These are phyloP conservation scores for Hypoxylon sp. DNA, from an alignment of 2,329 filamentous ascomycete species.

Conservation along the genomic window DNA sequence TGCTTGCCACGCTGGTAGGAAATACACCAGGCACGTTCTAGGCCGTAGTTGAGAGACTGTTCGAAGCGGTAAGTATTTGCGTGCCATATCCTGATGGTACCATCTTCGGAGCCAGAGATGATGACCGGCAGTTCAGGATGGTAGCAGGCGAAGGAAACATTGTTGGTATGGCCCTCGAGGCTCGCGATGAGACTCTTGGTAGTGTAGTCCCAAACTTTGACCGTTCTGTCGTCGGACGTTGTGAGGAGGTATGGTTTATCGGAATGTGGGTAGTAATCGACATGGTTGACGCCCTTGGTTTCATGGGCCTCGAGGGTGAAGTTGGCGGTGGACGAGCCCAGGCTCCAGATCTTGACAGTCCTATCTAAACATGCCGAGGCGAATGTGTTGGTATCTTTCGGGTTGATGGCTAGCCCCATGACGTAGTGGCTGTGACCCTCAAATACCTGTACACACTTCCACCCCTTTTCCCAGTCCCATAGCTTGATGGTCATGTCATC, in stretches of 20 bases:
- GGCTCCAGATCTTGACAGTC: conserved; percentile 97
- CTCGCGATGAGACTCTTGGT: conserved; percentile 98
- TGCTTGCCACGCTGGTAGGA: conserved; percentile 95
- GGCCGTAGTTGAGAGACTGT: conserved; percentile 94
- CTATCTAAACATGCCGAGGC: conserved; percentile 95
- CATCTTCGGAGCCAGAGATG: conserved; percentile 97
- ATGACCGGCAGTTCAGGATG: conserved; percentile 97
- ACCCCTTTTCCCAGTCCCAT: conserved; percentile 99
- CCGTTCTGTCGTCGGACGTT: conserved; percentile 94
- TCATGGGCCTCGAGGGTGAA: conserved; percentile 98
- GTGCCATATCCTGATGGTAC: conserved; percentile 98
- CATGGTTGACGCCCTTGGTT: conserved; percentile 97
- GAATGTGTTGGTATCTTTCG: conserved; percentile 94
- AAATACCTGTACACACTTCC: conserved; percentile 98
- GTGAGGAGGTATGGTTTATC: conserved; percentile 92
- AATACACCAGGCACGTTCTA: conserved; percentile 98
- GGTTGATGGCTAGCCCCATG: conserved; percentile 97
- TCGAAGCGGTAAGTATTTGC: conserved; percentile 97
- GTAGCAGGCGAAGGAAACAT: conserved; percentile 98
- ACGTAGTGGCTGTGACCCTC: conserved; percentile 97
- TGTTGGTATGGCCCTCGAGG: conserved; percentile 96
- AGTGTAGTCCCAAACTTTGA: conserved; percentile 99
- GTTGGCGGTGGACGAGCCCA: conserved; percentile 93
- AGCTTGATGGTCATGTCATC: conserved; percentile 98
- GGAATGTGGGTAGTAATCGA: conserved; percentile 86